Base-by-base conservation (phyloP, 345 rosid species). In the Combretum micranthum region DNA sequence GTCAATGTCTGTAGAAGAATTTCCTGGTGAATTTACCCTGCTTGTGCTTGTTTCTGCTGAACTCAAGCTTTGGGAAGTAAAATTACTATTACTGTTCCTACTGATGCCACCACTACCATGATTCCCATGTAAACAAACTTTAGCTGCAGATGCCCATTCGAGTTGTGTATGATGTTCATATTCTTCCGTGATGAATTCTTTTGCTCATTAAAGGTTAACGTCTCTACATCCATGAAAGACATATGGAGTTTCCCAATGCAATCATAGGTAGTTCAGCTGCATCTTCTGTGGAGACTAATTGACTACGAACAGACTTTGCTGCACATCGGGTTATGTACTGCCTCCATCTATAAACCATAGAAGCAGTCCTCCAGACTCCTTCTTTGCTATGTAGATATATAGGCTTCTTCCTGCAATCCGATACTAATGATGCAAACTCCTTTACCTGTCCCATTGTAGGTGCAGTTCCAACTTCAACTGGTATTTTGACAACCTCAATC, bases 321-420 rank as follows among this genome's bases (percentile, higher is more conserved):
- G 68, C 60, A 53, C 32, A 61, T 53, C 94, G 85, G 60, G 74
- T 79, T 83, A 83, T 80, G 79, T 75, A 85, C 82, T 92, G 98
- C 76, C 83, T 79, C 94, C 98, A 92, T 73, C 97, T 80, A 53
- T 97, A 88, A 43, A 88, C 75, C 98, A 92, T 83, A 20, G 94
- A 87, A 60, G 83, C 80, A 56, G 94, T 76, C 79, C 98, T 83
- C 94, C 90, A 69, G 17, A 65, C 89, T 54, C 97, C 98, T 83
- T 92, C 97, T 64, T 83, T 92, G 61, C 98, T 84, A 63, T 92
- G 97, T 43, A 92, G 89, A 69, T 86, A 92, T 44, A 92, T 72
- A 44, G 98, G 97, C 69, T 46, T 81, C 75, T 83, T 92, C 72
- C 81, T 73, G 68, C 69, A 59, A 74, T 88, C 93, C 21, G 83